phyloP scores from a whole-genome alignment of 768 basidiomycete species.

The Naganishia friedmannii region DNA sequence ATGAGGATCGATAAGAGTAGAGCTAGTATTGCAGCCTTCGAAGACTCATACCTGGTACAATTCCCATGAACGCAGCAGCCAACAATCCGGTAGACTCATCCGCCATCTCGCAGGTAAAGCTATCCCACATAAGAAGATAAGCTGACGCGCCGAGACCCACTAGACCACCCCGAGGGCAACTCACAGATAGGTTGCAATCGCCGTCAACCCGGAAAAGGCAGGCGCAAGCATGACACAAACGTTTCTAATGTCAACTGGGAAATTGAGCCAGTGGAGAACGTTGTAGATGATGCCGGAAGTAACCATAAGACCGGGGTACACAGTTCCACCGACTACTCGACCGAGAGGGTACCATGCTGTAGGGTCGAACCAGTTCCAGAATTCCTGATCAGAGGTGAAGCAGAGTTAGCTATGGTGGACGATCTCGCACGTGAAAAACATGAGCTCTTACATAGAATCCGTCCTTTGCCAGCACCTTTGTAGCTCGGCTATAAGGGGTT shows the following conservation, averaged over 20 bases:
- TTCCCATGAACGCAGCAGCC: slow-evolving; percentile 96
- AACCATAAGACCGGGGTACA: slow-evolving; percentile 97
- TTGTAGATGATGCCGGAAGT: slow-evolving; percentile 97
- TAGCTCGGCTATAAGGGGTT: slow-evolving; percentile 74
- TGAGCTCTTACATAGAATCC: slow-evolving; percentile 86
- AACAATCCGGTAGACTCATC: slow-evolving; percentile 92
- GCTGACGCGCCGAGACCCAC: neutral
- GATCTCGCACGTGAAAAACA: neutral
- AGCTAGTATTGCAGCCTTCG: neutral
- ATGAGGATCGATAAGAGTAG: neutral
- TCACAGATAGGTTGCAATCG: slow-evolving; percentile 93
- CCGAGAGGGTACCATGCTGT: slow-evolving; percentile 99
- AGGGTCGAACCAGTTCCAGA: slow-evolving; percentile 99
- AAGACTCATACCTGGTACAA: slow-evolving; percentile 64
- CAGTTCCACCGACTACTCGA: slow-evolving; percentile 95
- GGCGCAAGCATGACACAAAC: slow-evolving; percentile 95
- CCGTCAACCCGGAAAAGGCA: slow-evolving; percentile 92
- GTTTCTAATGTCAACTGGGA: slow-evolving; percentile 96
- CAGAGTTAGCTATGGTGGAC: neutral
- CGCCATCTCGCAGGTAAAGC: slow-evolving; percentile 96
- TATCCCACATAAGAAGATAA: slow-evolving; percentile 43
- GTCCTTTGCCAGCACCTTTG: slow-evolving; percentile 79
- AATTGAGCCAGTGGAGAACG: slow-evolving; percentile 75
- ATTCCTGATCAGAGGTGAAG: slow-evolving; percentile 63
- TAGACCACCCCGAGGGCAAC: slow-evolving; percentile 40